Conservation (phyloP, 345 rosid species). For the Reutealis trisperma region DNA sequence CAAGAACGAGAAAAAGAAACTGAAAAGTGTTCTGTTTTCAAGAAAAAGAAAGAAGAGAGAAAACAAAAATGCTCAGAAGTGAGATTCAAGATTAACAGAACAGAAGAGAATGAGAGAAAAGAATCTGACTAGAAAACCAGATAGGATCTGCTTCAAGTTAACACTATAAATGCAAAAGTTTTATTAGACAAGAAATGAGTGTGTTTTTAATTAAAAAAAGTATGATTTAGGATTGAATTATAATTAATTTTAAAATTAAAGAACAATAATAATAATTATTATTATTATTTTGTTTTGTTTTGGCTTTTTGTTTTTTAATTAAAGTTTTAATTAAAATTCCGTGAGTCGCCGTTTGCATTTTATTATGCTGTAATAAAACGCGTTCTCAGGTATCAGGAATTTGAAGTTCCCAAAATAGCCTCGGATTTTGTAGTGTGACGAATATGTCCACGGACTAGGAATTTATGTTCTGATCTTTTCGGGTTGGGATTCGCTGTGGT, state of each 20-base stretch:
- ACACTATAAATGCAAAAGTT: not conserved
- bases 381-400: not conserved
- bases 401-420: constrained; percentile 8
- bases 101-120: not conserved
- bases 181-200: not conserved
- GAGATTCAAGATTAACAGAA: not conserved
- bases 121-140: constrained; percentile 5
- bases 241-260: too few relatives aligned
- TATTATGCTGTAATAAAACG: not conserved
- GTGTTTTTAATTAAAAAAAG: too few relatives aligned
- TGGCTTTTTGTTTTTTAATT: not conserved
- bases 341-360: constrained; percentile 26
- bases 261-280: too few relatives aligned
- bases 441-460: not conserved
- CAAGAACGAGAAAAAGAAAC: too few relatives aligned
- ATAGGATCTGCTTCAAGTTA: constrained; percentile 5
- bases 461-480: not conserved
- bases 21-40: too few relatives aligned
- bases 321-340: not conserved
- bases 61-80: not conserved
- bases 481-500: not conserved
- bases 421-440: not conserved
- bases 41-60: not conserved
- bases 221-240: too few relatives aligned
- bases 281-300: not conserved